Percentiles rank a stretch among this genome's conserved stretches.
Evolutionary conservation across 2,329 filamentous ascomycete species (phyloP).

Genomic region (Arthroderma uncinatum): DNA sequence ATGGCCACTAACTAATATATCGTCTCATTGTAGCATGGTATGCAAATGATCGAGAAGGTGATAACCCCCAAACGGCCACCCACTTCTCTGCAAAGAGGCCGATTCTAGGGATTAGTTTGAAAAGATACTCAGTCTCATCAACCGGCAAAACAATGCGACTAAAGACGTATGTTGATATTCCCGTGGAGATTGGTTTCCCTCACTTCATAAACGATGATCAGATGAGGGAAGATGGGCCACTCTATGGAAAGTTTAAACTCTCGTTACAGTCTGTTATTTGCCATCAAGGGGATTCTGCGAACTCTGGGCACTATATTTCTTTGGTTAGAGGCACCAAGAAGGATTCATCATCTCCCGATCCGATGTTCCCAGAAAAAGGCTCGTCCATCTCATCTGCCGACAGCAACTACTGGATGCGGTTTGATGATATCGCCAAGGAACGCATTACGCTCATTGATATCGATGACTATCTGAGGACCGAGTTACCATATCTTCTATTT

Average conservation of each 20-base stretch:
- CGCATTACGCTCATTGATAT: slow-evolving; percentile 70
- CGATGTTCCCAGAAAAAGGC: slow-evolving; percentile 17
- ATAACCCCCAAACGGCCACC: slow-evolving; percentile 69
- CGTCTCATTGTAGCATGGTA: slow-evolving; percentile 66
- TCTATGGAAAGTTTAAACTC: slow-evolving; percentile 86
- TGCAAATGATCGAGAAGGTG: slow-evolving; percentile 52
- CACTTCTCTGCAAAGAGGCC: slow-evolving; percentile 76
- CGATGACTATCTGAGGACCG: slow-evolving; percentile 63
- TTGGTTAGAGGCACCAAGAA: slow-evolving; percentile 60
- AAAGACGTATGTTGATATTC: slow-evolving; percentile 82
- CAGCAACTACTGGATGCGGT: slow-evolving; percentile 74
- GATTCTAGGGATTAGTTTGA: slow-evolving; percentile 83
- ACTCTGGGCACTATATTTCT: slow-evolving; percentile 84
- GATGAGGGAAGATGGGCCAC: slow-evolving; percentile 51
- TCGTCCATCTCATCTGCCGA: slow-evolving; percentile 41
- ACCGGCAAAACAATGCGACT: slow-evolving; percentile 59
- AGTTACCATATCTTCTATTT: slow-evolving; percentile 89
- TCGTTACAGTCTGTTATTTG: slow-evolving; percentile 86
- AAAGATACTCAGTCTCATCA: slow-evolving; percentile 69
- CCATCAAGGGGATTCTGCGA: slow-evolving; percentile 72
- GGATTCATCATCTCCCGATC: slow-evolving; percentile 7
- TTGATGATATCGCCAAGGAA: slow-evolving; percentile 70
- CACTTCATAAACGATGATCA: slow-evolving; percentile 80
- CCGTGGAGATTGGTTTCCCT: slow-evolving; percentile 68
- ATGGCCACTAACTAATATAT: slow-evolving; percentile 22